Base-by-base conservation (phyloP, 352 stramenopile genomes). In the Saprolegnia parasitica region DNA sequence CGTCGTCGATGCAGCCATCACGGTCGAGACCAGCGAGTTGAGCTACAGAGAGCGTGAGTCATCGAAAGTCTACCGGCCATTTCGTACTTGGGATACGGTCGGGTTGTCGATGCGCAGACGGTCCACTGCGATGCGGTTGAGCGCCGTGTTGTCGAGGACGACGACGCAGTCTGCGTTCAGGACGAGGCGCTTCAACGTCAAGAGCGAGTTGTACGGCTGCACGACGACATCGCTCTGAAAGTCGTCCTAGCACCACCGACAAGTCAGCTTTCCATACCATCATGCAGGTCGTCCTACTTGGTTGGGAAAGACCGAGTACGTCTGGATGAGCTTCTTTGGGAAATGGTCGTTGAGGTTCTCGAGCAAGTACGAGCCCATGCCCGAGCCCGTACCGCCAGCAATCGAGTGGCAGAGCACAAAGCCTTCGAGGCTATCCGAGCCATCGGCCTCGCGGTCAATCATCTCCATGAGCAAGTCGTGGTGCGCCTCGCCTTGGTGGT, bases 321-420 rank as follows among this genome's bases (percentile, higher is more conserved):
- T 99, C 80, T 99, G 96, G 57, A 99, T 97, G 67, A 99, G 84
- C 78, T 99, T 99, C 81, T 99, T 99, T 6, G 97, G 97, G 80
- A 99, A 99, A 72, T 99, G 96, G 79, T 99, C 97, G 79, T 99
- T 99, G 4, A 99, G 76, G 56, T 97, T 89, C 79, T 99, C 97
- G 55, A 99, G 78, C n/a, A 99, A 73, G 78, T 99, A 99, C 35
- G 93, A 98, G 10, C 97, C 96, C 97, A 99, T 99, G 21, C 97
- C 97, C 42, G 94, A 99, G 10, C 97, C 97, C 0, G 97, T 99
- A 20, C 97, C 97, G 68, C 97, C 97, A 9, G 97, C 97, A 81
- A 99, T 99, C 24, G 94, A 99, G 81, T 99, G 97, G 62, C 90
- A 98, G 15, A 99, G 76, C 20, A 99, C 96, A 76, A 99, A 99